phyloP scores from a whole-genome alignment of 2,329 filamentous ascomycete species.

The Pestalotiopsis fici region DNA sequence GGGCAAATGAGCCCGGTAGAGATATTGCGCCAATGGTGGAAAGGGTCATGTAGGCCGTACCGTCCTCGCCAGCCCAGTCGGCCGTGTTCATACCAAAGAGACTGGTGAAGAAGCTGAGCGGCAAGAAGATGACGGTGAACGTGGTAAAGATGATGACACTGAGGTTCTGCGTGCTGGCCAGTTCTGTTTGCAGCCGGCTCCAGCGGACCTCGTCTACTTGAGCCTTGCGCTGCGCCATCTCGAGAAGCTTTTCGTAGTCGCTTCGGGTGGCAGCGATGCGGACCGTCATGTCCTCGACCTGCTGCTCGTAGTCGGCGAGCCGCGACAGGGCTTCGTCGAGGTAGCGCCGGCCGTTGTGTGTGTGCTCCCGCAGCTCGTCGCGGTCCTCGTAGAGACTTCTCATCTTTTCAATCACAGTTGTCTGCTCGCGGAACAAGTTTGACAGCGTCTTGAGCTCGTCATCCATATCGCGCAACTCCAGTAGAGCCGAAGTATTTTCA shows the following conservation, averaged over 20 bases:
- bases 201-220: conserved; percentile 67
- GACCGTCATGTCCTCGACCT: conserved; percentile 57
- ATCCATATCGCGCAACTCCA: conserved; percentile 65
- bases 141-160: conserved; percentile 69
- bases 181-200: conserved; percentile 62
- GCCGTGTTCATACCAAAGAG: conserved; percentile 66
- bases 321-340: conserved; percentile 53
- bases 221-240: conserved; percentile 67
- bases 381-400: conserved; percentile 39
- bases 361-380: conserved; percentile 39
- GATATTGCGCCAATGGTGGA: conserved; percentile 48
- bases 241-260: conserved; percentile 65
- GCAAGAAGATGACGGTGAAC: conserved; percentile 64
- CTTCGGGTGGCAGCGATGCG: conserved; percentile 59
- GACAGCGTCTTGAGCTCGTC: conserved; percentile 61
- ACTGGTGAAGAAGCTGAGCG: conserved; percentile 65
- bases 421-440: conserved; percentile 60
- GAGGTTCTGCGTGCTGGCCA: conserved; percentile 61
- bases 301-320: conserved; percentile 55
- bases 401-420: conserved; percentile 50
- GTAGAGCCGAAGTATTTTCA: conserved; percentile 61
- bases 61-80: conserved; percentile 54
- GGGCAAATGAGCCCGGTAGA: conserved; percentile 45
- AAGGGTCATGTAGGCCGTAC: conserved; percentile 41
- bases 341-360: conserved; percentile 49